Evolutionary conservation across 768 basidiomycete species (phyloP), one percentile per base, ranked within the genome.

Genomic region (Macrolepiota dolichaula): DNA sequence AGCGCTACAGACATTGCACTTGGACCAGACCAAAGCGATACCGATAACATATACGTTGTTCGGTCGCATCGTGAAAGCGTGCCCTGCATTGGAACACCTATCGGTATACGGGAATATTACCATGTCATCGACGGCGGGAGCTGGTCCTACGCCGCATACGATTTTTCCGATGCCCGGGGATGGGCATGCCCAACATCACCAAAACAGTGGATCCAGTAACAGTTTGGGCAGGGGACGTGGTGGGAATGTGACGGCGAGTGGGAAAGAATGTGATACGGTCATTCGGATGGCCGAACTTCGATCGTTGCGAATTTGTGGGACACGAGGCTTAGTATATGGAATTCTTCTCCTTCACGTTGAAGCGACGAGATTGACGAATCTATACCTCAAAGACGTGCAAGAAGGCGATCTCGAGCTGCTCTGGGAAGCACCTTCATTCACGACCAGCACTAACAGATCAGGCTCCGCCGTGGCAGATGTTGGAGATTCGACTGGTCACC

Each of bases 21-120:
- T 84, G 37, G 79, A 81, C 55, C 76, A 80, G 51, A 79, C 76
- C 1, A 69, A 67, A 11, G 49, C 66, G 1, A 53, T 79, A 3
- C 73, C 77, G 22, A 67, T 81, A 6, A 65, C 65, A 4, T 79
- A 76, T 64, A 57, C 64, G 13, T 68, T 70, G 3, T 76, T 83
- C 55, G 65, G 68, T 15, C 62, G 64, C 4, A 63, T 80, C n/a
- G n/a, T 80, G n/a, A 73, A 71, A 3, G 62, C 71, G 0, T 71
- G 76, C 4, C 69, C 70, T 1, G 49, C 49, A 32, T 71, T 84
- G 10, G 64, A 69, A 12, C 67, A 81, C 65, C 72, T 84, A 25
- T 81, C 80, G 25, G 62, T 83, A 12, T 73, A 77, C 46, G 81
- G 81, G 15, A 76, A 81, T 37, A 72, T 81, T 15, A 68, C 81